Base-by-base conservation (phyloP, 805 yeast genomes). In the Yamadazyma tumulicola region DNA sequence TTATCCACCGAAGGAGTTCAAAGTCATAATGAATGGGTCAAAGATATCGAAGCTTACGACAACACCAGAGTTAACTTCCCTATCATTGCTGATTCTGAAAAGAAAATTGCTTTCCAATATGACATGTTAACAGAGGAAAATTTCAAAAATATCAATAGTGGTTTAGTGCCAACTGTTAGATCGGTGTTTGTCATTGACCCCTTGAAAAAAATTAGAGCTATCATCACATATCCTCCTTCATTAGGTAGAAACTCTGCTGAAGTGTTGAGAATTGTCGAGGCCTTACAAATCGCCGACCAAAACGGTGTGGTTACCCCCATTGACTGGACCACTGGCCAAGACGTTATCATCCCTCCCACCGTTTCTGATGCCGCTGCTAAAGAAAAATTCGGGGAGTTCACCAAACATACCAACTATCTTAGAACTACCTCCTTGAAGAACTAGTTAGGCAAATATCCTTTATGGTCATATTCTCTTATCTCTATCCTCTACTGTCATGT, bases 331-430 rank as follows among this genome's bases (percentile, higher is more conserved):
- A 77, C 74, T 26, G 87, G 86, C 42, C 77, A 79, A 42, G 86
- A 81, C 57, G 86, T 81, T 29, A 79, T 81, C 46, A 77, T 81
- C 41, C 85, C 81, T 35, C 85, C 86, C 33, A 64, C 74, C 23
- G 77, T 79, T 20, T 63, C 75, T 12, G 74, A 79, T 49, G 77
- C 69, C 21, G 78, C 69, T 45, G 86, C 85, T 26, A 69, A 69
- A 24, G 76, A 75, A 50, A 85, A 85, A 66, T 88, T 85, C 64
- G 95, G 95, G 47, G 79, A 80, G 40, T 86, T 86, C 72, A 77
- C 74, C 55, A 83, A 79, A 57, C 80, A 87, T 61, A 87, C 85
- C 74, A 94, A 96, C 44, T 88, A 88, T 77, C 75, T 88, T 64
- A 83, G 96, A 68, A 66, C 67, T 56, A 67, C 72, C 43, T 69